A percentile compares a stretch with the other conserved stretches of the same genome.
These are phyloP conservation scores for Penicillium aurantiogriseum DNA, from an alignment of 2,329 filamentous ascomycete genomes.

Conservation along the genomic window DNA sequence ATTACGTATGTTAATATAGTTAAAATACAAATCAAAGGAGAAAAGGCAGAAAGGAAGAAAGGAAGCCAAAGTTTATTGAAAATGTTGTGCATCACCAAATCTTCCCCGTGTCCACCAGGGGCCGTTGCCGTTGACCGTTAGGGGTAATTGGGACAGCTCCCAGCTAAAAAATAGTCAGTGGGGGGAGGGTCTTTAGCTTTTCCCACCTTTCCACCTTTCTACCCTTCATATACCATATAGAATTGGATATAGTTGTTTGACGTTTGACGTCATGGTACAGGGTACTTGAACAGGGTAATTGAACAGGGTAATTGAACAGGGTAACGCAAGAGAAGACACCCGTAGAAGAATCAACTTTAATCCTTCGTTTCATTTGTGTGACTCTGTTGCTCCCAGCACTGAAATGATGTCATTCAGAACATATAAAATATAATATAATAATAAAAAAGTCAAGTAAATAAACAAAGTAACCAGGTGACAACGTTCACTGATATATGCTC, in stretches of 20 bases:
- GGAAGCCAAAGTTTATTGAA: constrained; percentile 4
- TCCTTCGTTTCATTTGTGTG: not conserved
- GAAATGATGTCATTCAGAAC: not conserved
- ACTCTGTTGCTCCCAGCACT: not conserved
- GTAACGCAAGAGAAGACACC: not conserved
- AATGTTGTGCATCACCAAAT: constrained; percentile 22
- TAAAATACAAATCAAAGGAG: not conserved
- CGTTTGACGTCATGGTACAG: not conserved
- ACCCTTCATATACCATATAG: not conserved
- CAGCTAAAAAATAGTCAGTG: too few species aligned
- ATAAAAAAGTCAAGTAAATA: not conserved
- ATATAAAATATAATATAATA: not conserved
- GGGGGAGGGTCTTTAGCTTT: too few species aligned
- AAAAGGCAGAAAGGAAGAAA: not conserved
- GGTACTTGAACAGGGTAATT: not conserved
- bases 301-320: not conserved
- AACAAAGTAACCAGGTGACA: not conserved
- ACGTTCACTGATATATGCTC: not conserved
- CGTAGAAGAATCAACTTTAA: not conserved
- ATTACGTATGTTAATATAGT: too few species aligned
- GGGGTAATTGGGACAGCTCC: constrained; percentile 1
- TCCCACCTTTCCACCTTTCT: too few species aligned
- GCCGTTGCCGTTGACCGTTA: constrained; percentile 23
- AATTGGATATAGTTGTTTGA: not conserved
- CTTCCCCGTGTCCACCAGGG: constrained; percentile 16